phyloP scores from a whole-genome alignment of 2,329 filamentous ascomycete genomes.

The Graphilbum fragrans region DNA sequence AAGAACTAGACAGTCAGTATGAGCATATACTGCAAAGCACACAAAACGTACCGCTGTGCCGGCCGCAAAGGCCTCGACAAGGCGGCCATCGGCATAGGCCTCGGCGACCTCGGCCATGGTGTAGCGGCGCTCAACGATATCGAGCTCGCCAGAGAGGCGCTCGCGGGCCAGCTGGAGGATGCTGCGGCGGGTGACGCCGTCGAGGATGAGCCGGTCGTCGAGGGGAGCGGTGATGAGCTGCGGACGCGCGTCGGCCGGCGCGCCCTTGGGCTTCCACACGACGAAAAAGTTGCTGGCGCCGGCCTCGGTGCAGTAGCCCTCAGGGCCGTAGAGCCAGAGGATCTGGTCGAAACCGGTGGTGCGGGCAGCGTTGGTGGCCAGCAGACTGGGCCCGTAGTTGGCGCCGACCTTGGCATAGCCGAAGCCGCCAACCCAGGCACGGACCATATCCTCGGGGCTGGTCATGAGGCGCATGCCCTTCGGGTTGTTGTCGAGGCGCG shows the following conservation, averaged over 20 bases:
- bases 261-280: conserved; percentile 56
- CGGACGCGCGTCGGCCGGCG: conserved; percentile 30
- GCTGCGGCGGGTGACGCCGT: conserved; percentile 77
- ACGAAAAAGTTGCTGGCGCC: conserved; percentile 90
- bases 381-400: conserved; percentile 79
- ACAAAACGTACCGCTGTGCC: conserved; percentile 63
- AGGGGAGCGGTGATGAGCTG: conserved; percentile 77
- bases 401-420: conserved; percentile 87
- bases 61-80: conserved; percentile 76
- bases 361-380: conserved; percentile 66
- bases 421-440: conserved; percentile 88
- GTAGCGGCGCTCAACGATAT: conserved; percentile 73
- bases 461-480: conserved; percentile 66
- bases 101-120: conserved; percentile 67
- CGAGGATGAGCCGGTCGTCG: conserved; percentile 71
- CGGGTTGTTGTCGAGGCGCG: conserved; percentile 34
- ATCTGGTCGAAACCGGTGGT: conserved; percentile 73
- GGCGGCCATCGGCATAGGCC: conserved; percentile 59
- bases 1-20: conserved; percentile 42
- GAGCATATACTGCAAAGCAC: neutral
- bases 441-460: conserved; percentile 67
- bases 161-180: conserved; percentile 60
- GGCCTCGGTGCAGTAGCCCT: conserved; percentile 76
- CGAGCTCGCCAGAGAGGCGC: conserved; percentile 45
- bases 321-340: conserved; percentile 78